Conservation (phyloP, 2,329 filamentous ascomycete genomes). For the Ceratocystiopsis sp. region DNA sequence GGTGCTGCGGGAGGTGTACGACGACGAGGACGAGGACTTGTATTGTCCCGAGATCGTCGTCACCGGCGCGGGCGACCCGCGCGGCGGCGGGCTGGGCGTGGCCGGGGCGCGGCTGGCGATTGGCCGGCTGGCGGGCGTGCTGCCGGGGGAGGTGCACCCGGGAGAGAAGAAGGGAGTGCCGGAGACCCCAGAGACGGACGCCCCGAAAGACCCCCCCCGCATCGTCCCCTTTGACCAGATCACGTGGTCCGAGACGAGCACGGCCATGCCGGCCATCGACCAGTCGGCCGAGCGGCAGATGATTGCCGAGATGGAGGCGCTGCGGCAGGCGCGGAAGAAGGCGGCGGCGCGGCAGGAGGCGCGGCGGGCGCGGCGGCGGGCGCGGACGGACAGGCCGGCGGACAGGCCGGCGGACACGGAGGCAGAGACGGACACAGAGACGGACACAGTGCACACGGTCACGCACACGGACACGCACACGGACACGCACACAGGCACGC, state of each 20-base stretch:
- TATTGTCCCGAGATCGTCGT: slow-evolving; percentile 17
- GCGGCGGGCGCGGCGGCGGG: no score
- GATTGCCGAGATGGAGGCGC: slow-evolving; percentile 4
- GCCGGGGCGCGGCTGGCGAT: slow-evolving; percentile 18
- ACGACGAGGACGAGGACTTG: slow-evolving; percentile 16
- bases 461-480: no score
- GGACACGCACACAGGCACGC: no score
- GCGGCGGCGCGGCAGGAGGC: no score
- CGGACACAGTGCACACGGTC: no score
- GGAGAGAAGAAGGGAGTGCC: neutral
- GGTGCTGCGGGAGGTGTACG: slow-evolving; percentile 11
- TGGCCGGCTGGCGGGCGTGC: slow-evolving; percentile 17
- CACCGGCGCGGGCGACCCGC: slow-evolving; percentile 18
- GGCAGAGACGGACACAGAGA: no score
- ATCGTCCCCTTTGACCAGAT: slow-evolving; percentile 20
- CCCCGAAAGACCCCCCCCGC: neutral
- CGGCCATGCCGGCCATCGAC: slow-evolving; percentile 3
- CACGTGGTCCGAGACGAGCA: slow-evolving; percentile 7
- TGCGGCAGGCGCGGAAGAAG: neutral
- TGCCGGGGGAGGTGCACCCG: slow-evolving; percentile 9
- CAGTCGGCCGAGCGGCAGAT: slow-evolving; percentile 6
- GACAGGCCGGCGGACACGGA: no score
- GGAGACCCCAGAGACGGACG: neutral
- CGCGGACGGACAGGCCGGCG: no score
- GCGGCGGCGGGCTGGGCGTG: slow-evolving; percentile 15